Evolutionary conservation across 2,329 filamentous ascomycete genomes (phyloP), one percentile per base, ranked within the genome.

Genomic region (Teratosphaeria nubilosa): DNA sequence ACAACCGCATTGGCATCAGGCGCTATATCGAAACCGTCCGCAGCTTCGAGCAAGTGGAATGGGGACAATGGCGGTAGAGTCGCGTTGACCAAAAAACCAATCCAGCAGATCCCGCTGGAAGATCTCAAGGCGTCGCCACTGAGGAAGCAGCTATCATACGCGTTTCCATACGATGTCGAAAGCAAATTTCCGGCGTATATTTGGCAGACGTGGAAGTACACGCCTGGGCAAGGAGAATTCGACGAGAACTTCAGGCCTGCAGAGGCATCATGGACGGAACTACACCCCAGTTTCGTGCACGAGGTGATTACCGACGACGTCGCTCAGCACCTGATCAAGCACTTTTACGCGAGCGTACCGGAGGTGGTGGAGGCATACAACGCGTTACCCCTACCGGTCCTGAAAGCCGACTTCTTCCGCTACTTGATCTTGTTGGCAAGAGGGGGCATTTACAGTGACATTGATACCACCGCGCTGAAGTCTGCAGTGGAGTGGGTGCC

Each of bases 121-220:
- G 87, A 92, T 72, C 80, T 89, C 70, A 84, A 85, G 59, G 82
- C 80, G 69, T 85, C 88, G 75, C 85, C 87, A 16, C 80, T 91
- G 56, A 79, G 87, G 82, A 77, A 96, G 63, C 82, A 94, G 76
- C 83, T 99, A 58, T 86, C 86, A 56, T 96, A 95, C 77, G 88
- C 95, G 66, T 97, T 94, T 74, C 90, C 91, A 22, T 99, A 97
- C 79, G 88, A 96, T 69, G 80, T 92, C 62, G 85, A 91, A 69
- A 75, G 80, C 66, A 95, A 92, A 73, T 97, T 97, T 73, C 94
- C 94, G 2, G 91, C 91, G 58, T 97, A 96, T 78, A 95, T 99
- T 70, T 99, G 94, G 94, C 94, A 99, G 79, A 99, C 94, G 14
- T 99, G 94, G 94, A 96, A 95, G 74, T 86, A 84, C 69, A 88